These are phyloP conservation scores for Talaromyces atroroseus DNA, from an alignment of 2,329 filamentous ascomycete genomes.

Conservation along the genomic window DNA sequence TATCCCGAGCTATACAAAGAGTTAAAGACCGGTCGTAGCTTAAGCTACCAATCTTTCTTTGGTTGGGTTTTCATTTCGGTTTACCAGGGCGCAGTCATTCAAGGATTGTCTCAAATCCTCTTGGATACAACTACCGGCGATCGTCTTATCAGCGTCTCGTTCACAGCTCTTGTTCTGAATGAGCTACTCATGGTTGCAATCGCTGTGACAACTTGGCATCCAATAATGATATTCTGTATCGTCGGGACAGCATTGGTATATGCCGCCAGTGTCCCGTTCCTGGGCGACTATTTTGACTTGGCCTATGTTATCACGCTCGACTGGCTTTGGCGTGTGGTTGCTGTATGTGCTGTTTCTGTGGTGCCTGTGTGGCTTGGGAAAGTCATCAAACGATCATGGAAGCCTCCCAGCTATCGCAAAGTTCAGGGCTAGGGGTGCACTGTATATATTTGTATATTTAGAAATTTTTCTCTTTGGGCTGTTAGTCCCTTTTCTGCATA, in stretches of 20 bases:
- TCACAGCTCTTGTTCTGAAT: conserved; percentile 86
- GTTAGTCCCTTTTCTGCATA: not conserved
- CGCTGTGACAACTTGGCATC: conserved; percentile 95
- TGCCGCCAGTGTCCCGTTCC: conserved; percentile 74
- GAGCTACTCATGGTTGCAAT: conserved; percentile 97
- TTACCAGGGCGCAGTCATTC: conserved; percentile 92
- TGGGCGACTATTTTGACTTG: conserved; percentile 86
- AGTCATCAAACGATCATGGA: conserved; percentile 75
- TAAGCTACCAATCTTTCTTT: conserved; percentile 93
- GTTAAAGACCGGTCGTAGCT: conserved; percentile 76
- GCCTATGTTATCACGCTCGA: conserved; percentile 69
- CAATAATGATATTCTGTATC: conserved; percentile 79
- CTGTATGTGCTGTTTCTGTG: conserved; percentile 72
- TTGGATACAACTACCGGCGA: conserved; percentile 63
- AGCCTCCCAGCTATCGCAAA: conserved; percentile 91
- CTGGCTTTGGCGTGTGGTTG: conserved; percentile 82
- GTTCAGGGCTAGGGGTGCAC: conserved; percentile 46
- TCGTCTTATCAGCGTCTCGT: conserved; percentile 82
- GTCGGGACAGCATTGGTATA: conserved; percentile 79
- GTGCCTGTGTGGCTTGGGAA: conserved; percentile 86
- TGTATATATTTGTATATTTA: conserved; percentile 2
- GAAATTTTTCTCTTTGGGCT: not conserved
- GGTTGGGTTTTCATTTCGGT: conserved; percentile 92
- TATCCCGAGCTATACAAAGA: conserved; percentile 98
- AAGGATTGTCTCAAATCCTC: conserved; percentile 85